These are phyloP conservation scores for Phytophthora tubulina DNA, from an alignment of 352 stramenopile species.

Conservation along the genomic window DNA sequence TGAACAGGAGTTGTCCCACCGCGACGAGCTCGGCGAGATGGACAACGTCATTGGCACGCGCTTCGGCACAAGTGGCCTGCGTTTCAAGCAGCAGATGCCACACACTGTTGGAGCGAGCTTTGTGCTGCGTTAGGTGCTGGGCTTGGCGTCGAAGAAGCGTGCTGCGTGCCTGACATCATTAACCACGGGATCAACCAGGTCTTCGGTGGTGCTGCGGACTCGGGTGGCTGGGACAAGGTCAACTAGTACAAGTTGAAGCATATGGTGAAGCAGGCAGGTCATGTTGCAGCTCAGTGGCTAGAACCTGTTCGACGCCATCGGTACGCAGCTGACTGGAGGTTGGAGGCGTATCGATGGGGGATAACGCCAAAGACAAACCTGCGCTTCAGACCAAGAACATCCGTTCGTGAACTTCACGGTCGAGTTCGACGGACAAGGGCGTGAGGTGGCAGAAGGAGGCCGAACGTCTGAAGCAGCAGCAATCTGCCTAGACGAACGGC, in stretches of 20 bases:
- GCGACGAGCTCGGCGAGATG: background rate
- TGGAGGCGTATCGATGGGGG: background rate
- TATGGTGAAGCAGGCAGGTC: background rate
- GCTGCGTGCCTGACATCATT: too few relatives aligned
- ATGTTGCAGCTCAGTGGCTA: background rate
- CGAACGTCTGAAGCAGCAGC: background rate
- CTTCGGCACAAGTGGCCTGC: background rate
- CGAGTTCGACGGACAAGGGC: too few relatives aligned
- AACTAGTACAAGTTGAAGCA: background rate
- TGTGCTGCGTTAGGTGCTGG: too few relatives aligned
- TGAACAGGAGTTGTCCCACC: background rate
- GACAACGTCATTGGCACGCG: background rate
- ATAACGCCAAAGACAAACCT: background rate
- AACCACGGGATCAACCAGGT: too few relatives aligned
- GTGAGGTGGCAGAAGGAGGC: background rate
- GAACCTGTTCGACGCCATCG: background rate
- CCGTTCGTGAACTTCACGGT: too few relatives aligned
- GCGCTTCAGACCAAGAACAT: too few relatives aligned
- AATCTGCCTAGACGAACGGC: background rate
- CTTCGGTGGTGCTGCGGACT: background rate
- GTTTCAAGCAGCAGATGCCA: background rate
- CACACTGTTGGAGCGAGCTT: too few relatives aligned
- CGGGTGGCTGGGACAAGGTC: background rate
- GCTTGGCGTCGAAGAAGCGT: too few relatives aligned
- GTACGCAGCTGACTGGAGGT: background rate